Base-by-base conservation (phyloP, 129 eudicot species). In the Centrapalus pauciflorus region DNA sequence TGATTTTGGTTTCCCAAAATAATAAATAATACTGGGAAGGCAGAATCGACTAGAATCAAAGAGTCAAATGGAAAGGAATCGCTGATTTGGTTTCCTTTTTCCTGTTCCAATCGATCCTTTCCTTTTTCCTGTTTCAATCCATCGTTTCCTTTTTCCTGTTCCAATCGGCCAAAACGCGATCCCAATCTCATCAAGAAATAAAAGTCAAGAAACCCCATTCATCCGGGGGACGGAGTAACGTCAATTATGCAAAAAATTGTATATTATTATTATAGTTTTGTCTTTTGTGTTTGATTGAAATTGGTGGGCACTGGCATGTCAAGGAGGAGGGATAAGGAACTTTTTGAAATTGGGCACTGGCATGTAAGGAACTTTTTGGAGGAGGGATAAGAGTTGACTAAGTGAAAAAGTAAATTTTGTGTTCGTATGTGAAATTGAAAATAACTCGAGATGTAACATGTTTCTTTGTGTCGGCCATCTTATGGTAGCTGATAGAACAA, bases 401-500 rank as follows among this genome's bases (percentile, higher is more conserved):
- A 51, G 62, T 20, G 62, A 37, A 55, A 57, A 13, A 43, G 2
- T 54, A 28, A 26, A 3, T 28, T 46, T 23, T 20, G 32, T 6
- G 8, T 52, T 67, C 19, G 37, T 33, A n/a, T 45, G 63, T 41
- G 37, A 49, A 20, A 19, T 35, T 59, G 59, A 33, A 29, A 23
- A 17, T 58, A 33, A 27, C 59, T 61, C 69, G 61, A 43, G 46
- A 23, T 14, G 30, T 40, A 66, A 60, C 60, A 5, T 46, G 41
- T 13, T 66, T 27, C 13, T 25, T 45, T 14, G 55, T 69, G 21
- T 58, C 49, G 58, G 61, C 57, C 7, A 37, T 46, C 5, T 73
- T 40, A 46, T 66, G 73, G 55, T 69, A 94, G 99, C 57, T 94
- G 77, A 89, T 94, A 75, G 72, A 94, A 73, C 96, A 86, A 83